Percentiles rank a stretch among this genome's conserved stretches.
These are phyloP conservation scores for Paraglomus occultum DNA, from an alignment of 192 early-diverging fungal species.

Conservation along the genomic window DNA sequence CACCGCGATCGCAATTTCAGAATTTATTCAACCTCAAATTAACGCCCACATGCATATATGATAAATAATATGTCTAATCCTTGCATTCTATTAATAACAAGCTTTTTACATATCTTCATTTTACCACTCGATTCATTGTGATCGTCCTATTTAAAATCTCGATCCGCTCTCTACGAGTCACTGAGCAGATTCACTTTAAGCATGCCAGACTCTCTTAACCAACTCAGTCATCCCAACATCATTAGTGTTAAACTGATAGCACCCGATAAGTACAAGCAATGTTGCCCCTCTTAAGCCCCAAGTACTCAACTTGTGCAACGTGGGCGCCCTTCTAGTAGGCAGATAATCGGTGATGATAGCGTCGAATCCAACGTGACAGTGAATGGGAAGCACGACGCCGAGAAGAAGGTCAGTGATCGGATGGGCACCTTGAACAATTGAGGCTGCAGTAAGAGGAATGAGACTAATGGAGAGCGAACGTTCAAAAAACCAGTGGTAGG, in stretches of 20 bases:
- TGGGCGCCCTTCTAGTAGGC: slow-evolving; percentile 60
- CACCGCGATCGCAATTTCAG: too few relatives aligned
- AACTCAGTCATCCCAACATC: slow-evolving; percentile 93
- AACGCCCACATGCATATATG: too few relatives aligned
- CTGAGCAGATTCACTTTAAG: slow-evolving; percentile 43
- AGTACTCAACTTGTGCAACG: slow-evolving; percentile 57
- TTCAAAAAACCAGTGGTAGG: slow-evolving; percentile 96
- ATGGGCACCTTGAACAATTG: slow-evolving; percentile 75
- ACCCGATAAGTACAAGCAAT: slow-evolving; percentile 73
- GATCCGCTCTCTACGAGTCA: background rate
- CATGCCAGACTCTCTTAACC: slow-evolving; percentile 81
- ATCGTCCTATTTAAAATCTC: too few relatives aligned
- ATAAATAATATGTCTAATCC: too few relatives aligned
- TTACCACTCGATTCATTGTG: too few relatives aligned
- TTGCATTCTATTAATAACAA: too few relatives aligned
- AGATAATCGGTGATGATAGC: slow-evolving; percentile 82
- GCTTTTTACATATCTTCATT: too few relatives aligned
- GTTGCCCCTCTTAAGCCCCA: slow-evolving; percentile 72
- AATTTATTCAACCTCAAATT: too few relatives aligned
- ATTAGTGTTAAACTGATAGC: slow-evolving; percentile 93
- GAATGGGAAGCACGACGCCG: slow-evolving; percentile 87
- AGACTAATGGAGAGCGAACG: slow-evolving; percentile 75
- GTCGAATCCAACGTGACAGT: slow-evolving; percentile 85
- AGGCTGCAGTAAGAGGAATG: slow-evolving; percentile 75
- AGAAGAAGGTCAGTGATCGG: slow-evolving; percentile 87